Evolutionary conservation across 2,329 filamentous ascomycete genomes (phyloP), one percentile per base, ranked within the genome.

Genomic region (Meredithiella fracta): DNA sequence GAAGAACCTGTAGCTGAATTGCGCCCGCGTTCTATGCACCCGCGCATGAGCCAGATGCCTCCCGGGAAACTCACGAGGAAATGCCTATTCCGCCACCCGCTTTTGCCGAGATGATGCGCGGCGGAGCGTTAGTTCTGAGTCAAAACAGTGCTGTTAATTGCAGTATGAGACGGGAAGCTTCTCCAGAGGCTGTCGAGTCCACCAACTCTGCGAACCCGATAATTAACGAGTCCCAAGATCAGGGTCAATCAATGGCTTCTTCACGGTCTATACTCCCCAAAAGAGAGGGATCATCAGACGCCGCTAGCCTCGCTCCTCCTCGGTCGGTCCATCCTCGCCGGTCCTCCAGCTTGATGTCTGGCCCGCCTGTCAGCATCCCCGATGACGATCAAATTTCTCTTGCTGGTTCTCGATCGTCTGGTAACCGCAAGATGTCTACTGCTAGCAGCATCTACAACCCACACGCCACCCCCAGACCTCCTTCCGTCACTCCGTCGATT

Each of bases 21-120:
- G 56, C 76, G 86, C 56, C 86, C 85, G 1, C 72, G 78, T 60
- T 90, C 86, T 2, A 81, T 87, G 72, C 82, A 90, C 62, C 85
- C 85, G 23, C 77, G 81, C 26, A 78, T 90, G 71, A 87, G 85
- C 65, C 77, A 75, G 23, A 73, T 80, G 54, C 75, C 75, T 9
- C 71, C 73, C 7, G 44, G 37, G 22, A 34, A 68, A 4, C 64
- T n/a, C n/a, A 70, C 6, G 37, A 31, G 17, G 38, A 50, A 15
- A 52, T 57, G 40, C 50, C 55, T 17, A 44, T 59, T n/a, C 57
- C 57, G 5, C 14, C 26, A 14, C 54, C 47, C 14, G 31, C 40
- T 14, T 59, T 59, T 50, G 55, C 53, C 2, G 57, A 59, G 7
- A 55, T 59, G 50, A 59, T 59, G 42, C 57, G 57, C 14, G 54